These are phyloP conservation scores for Funneliformis mosseae DNA, from an alignment of 192 early-diverging fungal genomes.

Conservation along the genomic window DNA sequence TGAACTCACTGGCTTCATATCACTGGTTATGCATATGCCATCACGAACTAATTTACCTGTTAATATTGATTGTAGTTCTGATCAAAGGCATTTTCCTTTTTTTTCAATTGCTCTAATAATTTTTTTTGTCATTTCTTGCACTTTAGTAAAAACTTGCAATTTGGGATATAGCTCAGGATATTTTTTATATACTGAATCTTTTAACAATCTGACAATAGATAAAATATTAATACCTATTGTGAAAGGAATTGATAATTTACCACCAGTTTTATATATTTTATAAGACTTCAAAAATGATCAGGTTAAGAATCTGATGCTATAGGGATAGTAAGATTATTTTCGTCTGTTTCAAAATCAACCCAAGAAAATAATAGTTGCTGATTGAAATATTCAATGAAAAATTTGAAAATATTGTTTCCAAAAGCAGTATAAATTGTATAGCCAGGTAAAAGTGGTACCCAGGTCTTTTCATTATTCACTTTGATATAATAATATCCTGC, in stretches of 20 bases:
- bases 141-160: too few species aligned
- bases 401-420: neutral
- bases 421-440: neutral
- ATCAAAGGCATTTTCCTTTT: too few species aligned
- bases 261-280: neutral
- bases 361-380: neutral
- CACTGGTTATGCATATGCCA: neutral
- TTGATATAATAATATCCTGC: neutral
- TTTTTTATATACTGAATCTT: neutral
- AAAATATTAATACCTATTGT: neutral
- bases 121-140: too few species aligned
- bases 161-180: neutral
- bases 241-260: neutral
- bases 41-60: neutral
- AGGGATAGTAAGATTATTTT: too few species aligned
- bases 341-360: too few species aligned
- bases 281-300: neutral
- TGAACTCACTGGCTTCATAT: neutral
- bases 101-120: too few species aligned
- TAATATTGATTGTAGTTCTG: too few species aligned
- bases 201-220: neutral
- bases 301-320: neutral
- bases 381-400: neutral
- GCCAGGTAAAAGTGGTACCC: neutral
- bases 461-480: neutral